Percentiles rank a stretch among this genome's conserved stretches.
These are phyloP conservation scores for Monilinia fructigena DNA, from an alignment of 2,329 filamentous ascomycete species.

Conservation along the genomic window DNA sequence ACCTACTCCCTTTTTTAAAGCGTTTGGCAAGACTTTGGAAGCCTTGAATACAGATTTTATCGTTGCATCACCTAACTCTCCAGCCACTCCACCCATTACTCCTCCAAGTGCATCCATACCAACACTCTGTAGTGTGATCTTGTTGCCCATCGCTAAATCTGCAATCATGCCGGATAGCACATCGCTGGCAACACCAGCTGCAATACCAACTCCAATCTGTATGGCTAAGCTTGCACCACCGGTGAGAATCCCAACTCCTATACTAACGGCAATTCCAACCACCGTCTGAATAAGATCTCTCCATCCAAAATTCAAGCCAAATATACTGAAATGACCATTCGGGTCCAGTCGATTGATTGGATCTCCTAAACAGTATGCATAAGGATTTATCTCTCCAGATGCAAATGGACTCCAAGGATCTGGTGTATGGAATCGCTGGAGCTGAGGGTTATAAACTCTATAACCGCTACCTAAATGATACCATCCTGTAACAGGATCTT, in stretches of 20 bases:
- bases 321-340: constrained; percentile 17
- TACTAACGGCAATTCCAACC: constrained; percentile 17
- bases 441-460: constrained; percentile 13
- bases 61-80: background rate
- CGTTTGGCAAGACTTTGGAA: background rate
- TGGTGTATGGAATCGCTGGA: constrained; percentile 14
- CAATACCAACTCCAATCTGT: constrained; percentile 19
- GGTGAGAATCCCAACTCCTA: constrained; percentile 13
- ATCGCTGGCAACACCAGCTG: constrained; percentile 11
- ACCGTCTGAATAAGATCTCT: constrained; percentile 17
- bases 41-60: background rate
- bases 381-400: constrained; percentile 22
- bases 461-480: constrained; percentile 21
- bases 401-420: constrained; percentile 17
- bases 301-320: constrained; percentile 1
- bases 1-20: constrained; percentile 7
- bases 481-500: constrained; percentile 20
- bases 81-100: constrained; percentile 1
- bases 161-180: constrained; percentile 13
- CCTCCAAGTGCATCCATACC: constrained; percentile 20
- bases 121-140: constrained; percentile 1
- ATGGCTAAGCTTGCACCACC: constrained; percentile 18
- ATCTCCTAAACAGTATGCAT: constrained; percentile 18
- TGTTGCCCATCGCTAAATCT: background rate
- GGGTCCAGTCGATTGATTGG: constrained; percentile 19